Base-by-base conservation (phyloP, 495 filamentous ascomycete species). In the Penicillium fimorum region DNA sequence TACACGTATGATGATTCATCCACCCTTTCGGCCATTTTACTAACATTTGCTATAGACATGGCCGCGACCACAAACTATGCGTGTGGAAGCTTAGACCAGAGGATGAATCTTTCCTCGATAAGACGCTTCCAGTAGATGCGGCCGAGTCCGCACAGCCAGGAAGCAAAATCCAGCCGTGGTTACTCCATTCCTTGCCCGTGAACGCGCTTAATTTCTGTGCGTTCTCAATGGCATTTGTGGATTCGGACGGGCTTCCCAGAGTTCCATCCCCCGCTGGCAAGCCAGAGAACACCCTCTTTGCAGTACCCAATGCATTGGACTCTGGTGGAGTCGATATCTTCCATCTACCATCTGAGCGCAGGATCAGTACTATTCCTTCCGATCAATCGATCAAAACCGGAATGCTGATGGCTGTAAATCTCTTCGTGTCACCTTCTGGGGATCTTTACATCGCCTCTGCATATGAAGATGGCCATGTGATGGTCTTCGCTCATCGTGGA, bases 141-240 rank as follows among this genome's bases (percentile, higher is more conserved):
- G 61, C n/a, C 51, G 75, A 59, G 66, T 58, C 50, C 17, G 42
- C 45, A 6, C 51, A 61, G 50, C 47, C 54, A 42, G 46, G 58
- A 13, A 49, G 58, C 46, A 44, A 63, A 50, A 78, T 76, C 22
- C 81, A 89, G 65, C 94, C 94, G 15, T 96, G 91, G 91, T 72
- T 97, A 5, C 72, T 96, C 33, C 83, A 95, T 76, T 82, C 89
- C 32, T 70, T 98, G 5, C 76, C 87, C 29, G 90, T 97, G 40
- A 97, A 96, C 67, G 90, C 94, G 15, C 81, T 97, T 69, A 98
- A 97, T 70, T 98, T 97, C 66, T 98, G 94, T 61, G 84, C 90
- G 1, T 98, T 98, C 67, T 82, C 88, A 4, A 82, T 84, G 61
- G 53, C 64, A 3, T 67, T 62, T 15, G 30, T 75, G 12, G 37